Conservation (phyloP, 768 basidiomycete genomes). For the Kwoniella newhampshirensis region DNA sequence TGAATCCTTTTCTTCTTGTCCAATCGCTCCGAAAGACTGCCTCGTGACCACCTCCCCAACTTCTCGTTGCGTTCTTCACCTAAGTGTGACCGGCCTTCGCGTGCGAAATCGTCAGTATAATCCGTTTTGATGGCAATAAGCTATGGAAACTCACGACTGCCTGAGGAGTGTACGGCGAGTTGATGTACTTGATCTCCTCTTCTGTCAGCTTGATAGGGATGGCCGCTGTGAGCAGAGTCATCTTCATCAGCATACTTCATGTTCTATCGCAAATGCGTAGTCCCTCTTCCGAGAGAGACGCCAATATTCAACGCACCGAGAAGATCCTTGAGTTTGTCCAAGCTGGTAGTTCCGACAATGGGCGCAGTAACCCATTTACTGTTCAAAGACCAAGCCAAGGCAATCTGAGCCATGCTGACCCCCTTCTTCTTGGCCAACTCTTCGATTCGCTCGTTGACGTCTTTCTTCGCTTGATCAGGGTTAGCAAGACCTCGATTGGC, state of each 20-base stretch:
- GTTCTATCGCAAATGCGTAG: no score
- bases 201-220: constrained; percentile 59
- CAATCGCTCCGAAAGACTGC: no score
- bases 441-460: constrained; percentile 56
- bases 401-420: constrained; percentile 58
- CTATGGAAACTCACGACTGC: constrained; percentile 54
- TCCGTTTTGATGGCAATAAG: no score
- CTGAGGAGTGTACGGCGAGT: constrained; percentile 60
- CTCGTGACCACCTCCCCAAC: no score
- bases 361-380: constrained; percentile 57
- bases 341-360: constrained; percentile 57
- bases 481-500: constrained; percentile 12
- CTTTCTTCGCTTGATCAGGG: constrained; percentile 46
- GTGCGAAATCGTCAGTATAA: no score
- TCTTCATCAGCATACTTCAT: not conserved
- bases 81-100: no score
- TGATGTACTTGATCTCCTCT: constrained; percentile 62
- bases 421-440: constrained; percentile 56
- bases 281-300: not conserved
- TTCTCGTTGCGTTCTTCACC: no score
- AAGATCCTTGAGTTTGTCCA: constrained; percentile 56
- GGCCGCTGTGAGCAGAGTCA: constrained; percentile 48
- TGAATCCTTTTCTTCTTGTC: no score
- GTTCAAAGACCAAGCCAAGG: constrained; percentile 56
- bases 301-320: constrained; percentile 31